Evolutionary conservation across 352 stramenopile species (phyloP).

Genomic region (Globisporangium echinulatum): DNA sequence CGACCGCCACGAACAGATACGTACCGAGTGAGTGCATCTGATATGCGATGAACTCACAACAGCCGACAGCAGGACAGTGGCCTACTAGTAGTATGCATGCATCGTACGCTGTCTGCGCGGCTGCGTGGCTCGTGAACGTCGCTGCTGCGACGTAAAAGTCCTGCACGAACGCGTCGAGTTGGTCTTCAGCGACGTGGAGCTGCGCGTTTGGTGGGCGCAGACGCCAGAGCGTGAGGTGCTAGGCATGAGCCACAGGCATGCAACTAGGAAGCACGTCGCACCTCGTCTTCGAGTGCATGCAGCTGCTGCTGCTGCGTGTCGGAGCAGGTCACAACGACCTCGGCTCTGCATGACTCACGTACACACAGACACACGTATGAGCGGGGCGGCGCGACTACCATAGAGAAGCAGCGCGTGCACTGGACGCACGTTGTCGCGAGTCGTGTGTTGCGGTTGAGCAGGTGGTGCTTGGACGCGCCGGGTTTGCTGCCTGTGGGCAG

Average conservation of each 20-base stretch:
- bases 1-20: neutral
- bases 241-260: no score
- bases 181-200: neutral
- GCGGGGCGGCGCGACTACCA: no score
- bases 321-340: constrained; percentile 28
- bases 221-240: no score
- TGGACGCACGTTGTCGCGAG: no score
- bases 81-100: no score
- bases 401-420: no score
- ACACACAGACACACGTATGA: no score
- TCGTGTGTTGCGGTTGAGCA: constrained; percentile 1
- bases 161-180: constrained; percentile 26
- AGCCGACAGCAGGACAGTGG: no score
- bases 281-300: constrained; percentile 32
- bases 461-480: constrained; percentile 58
- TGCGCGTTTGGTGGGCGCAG: neutral
- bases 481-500: constrained; percentile 43
- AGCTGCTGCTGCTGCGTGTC: constrained; percentile 25
- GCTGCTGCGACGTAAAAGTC: constrained; percentile 58
- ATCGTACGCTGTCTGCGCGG: constrained; percentile 36
- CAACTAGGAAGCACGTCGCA: neutral
- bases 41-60: neutral
- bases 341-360: constrained; percentile 12
- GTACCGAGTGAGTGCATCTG: neutral
- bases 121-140: constrained; percentile 32